Evolutionary conservation across 257 asterid genomes (phyloP), one percentile per base, ranked within the genome.

Genomic region (Voacanga thouarsii): DNA sequence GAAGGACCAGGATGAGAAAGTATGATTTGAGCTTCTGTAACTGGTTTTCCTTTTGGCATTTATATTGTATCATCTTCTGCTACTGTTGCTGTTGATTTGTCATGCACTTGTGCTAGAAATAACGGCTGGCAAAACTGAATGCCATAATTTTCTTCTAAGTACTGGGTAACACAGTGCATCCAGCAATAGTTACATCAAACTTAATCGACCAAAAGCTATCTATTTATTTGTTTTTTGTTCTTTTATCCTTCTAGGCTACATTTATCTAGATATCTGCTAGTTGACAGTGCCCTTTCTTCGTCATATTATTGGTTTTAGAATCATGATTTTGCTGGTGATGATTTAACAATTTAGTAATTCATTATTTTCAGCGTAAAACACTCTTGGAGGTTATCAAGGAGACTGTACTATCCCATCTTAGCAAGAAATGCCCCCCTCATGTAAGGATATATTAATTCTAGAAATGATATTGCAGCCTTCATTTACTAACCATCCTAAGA

Each of bases 361-460:
- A 78, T 78, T 74, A 72, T 81, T 88, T 80, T 59, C 97, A 91
- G 98, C 90, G 98, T 75, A 92, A 93, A 84, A 79, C 93, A 75
- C 94, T 95, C 67, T 88, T 93, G 94, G 98, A 95, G 89, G 94
- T 91, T 81, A 86, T 95, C 75, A 95, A 95, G 91, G 99, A 95
- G 89, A 93, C 99, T 72, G 97, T 95, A 57, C 84, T 93, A 76
- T 90, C 98, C 59, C 98, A 95, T 87, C 98, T 93, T 81, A 95
- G 97, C 55, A 90, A 95, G 79, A 87, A 95, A 87, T 91, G 97
- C 79, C 96, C 99, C 68, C 96, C 99, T 72, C 96, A 95, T 66
- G 99, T 95, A 85, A 91, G 97, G 47, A 80, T 73, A 67, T 67
- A 30, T 75, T 82, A 76, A n/a, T 80, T 72, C 56, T 64, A 50